Conservation (phyloP, 169 alveolate genomes). For the Plasmodium yoelii region DNA sequence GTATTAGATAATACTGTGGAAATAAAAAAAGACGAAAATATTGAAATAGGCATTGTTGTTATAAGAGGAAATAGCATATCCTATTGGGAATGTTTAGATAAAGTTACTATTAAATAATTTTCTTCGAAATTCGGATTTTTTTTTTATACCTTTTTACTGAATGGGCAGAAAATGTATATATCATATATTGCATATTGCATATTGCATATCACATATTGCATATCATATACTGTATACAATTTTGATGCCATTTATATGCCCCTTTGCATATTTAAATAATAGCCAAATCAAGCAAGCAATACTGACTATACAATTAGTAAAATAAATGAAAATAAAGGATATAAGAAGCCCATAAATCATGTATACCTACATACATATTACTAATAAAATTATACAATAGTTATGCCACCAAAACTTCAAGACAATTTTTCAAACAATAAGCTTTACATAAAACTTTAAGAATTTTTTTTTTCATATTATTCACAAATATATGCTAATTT, state of each 20-base stretch:
- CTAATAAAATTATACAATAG: neutral
- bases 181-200: too few species aligned
- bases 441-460: neutral
- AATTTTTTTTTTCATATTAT: neutral
- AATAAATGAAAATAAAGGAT: neutral
- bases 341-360: neutral
- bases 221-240: too few species aligned
- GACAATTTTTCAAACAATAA: neutral
- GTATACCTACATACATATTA: neutral
- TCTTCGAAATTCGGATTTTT: slow-evolving; percentile 26
- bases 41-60: slow-evolving; percentile 97
- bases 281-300: too few species aligned
- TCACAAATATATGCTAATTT: neutral
- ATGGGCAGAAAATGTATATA: too few species aligned
- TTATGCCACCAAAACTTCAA: too few species aligned
- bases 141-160: neutral
- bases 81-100: slow-evolving; percentile 99
- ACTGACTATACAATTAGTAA: too few species aligned
- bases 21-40: slow-evolving; percentile 88
- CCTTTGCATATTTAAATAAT: too few species aligned
- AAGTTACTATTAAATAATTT: slow-evolving; percentile 87
- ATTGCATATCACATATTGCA: too few species aligned
- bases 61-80: slow-evolving; percentile 98
- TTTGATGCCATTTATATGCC: too few species aligned
- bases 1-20: slow-evolving; percentile 97